Percentiles rank a stretch among this genome's conserved stretches.
Conservation (phyloP, 139 green algal genomes). For the Coelastrella sp. region DNA sequence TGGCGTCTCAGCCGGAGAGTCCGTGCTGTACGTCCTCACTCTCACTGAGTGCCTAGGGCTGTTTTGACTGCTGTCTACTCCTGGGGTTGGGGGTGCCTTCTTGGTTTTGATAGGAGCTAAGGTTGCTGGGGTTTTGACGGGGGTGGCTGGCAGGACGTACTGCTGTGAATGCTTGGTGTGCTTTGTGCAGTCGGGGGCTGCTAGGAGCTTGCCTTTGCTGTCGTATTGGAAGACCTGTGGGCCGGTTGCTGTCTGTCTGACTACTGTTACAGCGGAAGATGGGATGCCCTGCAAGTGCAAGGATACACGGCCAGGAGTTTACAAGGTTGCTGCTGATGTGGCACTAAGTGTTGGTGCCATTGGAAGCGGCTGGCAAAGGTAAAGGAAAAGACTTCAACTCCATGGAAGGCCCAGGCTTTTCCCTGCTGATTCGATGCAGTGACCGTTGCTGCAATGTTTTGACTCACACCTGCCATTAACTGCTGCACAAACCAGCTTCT, state of each 20-base stretch:
- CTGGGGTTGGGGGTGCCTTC: not conserved
- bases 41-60: not conserved
- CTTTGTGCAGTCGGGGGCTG: conserved; percentile 37
- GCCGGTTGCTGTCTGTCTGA: conserved; percentile 6
- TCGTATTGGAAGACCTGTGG: conserved; percentile 36
- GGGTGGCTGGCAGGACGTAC: conserved; percentile 7
- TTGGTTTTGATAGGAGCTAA: not conserved
- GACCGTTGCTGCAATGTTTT: too few species aligned
- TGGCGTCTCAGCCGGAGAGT: not conserved
- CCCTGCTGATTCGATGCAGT: too few species aligned
- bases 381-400: too few species aligned
- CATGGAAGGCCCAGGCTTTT: too few species aligned
- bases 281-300: not conserved
- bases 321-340: not conserved
- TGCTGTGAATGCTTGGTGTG: not conserved
- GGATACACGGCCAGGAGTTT: not conserved
- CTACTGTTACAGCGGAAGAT: conserved; percentile 29
- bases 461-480: too few species aligned
- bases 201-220: conserved; percentile 23
- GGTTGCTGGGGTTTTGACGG: conserved; percentile 1
- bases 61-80: not conserved
- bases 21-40: not conserved
- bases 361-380: too few species aligned
- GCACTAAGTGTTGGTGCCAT: too few species aligned
- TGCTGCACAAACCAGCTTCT: too few species aligned